phyloP scores from a whole-genome alignment of 768 basidiomycete genomes.

The Hebeloma cylindrosporum region DNA sequence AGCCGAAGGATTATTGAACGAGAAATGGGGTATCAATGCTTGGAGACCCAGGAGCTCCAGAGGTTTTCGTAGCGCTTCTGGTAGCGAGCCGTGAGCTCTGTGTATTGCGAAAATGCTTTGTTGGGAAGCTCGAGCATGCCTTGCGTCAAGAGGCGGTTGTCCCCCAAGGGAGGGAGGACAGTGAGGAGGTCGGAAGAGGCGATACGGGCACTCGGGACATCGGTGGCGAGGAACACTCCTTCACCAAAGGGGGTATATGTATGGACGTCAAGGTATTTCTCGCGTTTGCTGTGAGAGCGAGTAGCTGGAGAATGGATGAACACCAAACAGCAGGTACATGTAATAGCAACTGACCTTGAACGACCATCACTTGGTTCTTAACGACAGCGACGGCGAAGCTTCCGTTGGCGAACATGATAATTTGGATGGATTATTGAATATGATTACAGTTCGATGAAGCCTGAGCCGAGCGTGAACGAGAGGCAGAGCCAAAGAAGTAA shows the following conservation, averaged over 20 bases:
- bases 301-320: constrained; percentile 39
- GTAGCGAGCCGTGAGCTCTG: constrained; percentile 50
- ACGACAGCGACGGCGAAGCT: constrained; percentile 69
- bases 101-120: constrained; percentile 58
- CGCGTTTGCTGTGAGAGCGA: constrained; percentile 52
- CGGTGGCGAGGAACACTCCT: constrained; percentile 61
- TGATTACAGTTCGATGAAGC: too few relatives aligned
- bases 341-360: constrained; percentile 51
- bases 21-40: constrained; percentile 16
- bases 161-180: constrained; percentile 47
- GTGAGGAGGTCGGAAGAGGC: constrained; percentile 55
- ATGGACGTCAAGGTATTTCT: constrained; percentile 65
- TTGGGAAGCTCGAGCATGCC: constrained; percentile 69
- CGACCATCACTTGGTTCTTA: constrained; percentile 64
- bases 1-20: not conserved
- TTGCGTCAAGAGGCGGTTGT: constrained; percentile 28
- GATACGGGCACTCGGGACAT: constrained; percentile 64
- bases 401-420: constrained; percentile 50
- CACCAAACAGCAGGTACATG: not conserved
- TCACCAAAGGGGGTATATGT: constrained; percentile 65
- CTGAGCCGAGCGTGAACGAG: too few relatives aligned
- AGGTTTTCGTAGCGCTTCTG: constrained; percentile 57
- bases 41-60: constrained; percentile 50
- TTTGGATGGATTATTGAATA: not conserved
- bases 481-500: too few relatives aligned